Conservation (phyloP, 148 eudicot species). For the Dysphania ambrosioides region DNA sequence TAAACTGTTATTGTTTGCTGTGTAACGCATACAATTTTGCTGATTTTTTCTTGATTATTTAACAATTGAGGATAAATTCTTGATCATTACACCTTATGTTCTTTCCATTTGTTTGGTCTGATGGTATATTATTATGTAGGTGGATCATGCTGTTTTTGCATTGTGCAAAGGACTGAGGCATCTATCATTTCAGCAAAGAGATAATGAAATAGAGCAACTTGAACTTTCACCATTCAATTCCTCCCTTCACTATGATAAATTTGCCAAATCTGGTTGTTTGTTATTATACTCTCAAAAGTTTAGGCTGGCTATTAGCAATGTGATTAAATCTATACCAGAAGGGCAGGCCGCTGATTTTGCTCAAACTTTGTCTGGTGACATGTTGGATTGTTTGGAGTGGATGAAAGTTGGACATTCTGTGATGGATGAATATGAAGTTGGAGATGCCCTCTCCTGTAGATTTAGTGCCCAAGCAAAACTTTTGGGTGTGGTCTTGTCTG, state of each 20-base stretch:
- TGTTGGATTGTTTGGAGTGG: slow-evolving; percentile 79
- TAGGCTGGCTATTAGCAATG: slow-evolving; percentile 59
- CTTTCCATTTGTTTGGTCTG: slow-evolving; percentile 19
- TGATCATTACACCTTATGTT: not conserved
- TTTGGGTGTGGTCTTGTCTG: slow-evolving; percentile 66
- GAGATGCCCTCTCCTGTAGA: slow-evolving; percentile 25
- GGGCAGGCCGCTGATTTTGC: no score
- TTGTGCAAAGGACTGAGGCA: slow-evolving; percentile 66
- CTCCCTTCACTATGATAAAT: slow-evolving; percentile 35
- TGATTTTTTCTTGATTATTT: no score
- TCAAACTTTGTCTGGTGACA: slow-evolving; percentile 55
- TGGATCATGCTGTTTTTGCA: slow-evolving; percentile 56
- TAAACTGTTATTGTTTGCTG: not conserved
- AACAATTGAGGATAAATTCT: not conserved
- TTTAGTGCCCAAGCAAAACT: slow-evolving; percentile 47
- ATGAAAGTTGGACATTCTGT: slow-evolving; percentile 37
- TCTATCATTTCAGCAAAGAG: slow-evolving; percentile 31
- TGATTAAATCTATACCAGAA: slow-evolving; percentile 60
- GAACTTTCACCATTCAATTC: slow-evolving; percentile 22
- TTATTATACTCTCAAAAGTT: slow-evolving; percentile 61
- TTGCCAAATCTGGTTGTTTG: slow-evolving; percentile 53
- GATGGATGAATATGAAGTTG: slow-evolving; percentile 23
- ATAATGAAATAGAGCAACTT: slow-evolving; percentile 23
- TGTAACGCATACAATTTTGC: no score
- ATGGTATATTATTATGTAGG: slow-evolving; percentile 45